Percentiles rank a stretch among this genome's conserved stretches.
Conservation (phyloP, 208 protist species). For the Trypanosomatidae sp. region DNA sequence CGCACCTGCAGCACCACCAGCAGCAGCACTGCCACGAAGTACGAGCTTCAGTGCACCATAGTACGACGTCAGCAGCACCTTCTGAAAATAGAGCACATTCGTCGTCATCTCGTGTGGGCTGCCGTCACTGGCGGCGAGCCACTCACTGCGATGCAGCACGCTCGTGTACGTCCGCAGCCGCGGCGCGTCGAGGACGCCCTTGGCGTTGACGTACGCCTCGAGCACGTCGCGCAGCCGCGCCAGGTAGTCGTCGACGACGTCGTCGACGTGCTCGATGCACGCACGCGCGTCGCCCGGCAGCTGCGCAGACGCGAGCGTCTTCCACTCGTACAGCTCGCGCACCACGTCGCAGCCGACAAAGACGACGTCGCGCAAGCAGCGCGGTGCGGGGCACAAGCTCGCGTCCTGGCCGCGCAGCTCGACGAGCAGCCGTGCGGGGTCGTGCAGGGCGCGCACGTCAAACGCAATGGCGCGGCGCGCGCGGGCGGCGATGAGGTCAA, state of each 20-base stretch:
- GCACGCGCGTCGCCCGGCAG: slow-evolving; percentile 48
- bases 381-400: slow-evolving; percentile 21
- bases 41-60: slow-evolving; percentile 64
- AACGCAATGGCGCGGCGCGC: slow-evolving; percentile 29
- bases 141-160: slow-evolving; percentile 35
- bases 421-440: slow-evolving; percentile 56
- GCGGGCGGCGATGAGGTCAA: slow-evolving; percentile 37
- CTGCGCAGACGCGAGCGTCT: slow-evolving; percentile 19
- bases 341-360: slow-evolving; percentile 68
- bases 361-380: slow-evolving; percentile 61
- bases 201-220: slow-evolving; percentile 38
- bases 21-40: slow-evolving; percentile 31
- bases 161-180: slow-evolving; percentile 25
- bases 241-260: slow-evolving; percentile 38
- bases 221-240: slow-evolving; percentile 40
- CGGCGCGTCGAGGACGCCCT: slow-evolving; percentile 29
- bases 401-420: slow-evolving; percentile 49
- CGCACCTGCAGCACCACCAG: too few relatives aligned
- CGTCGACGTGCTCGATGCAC: slow-evolving; percentile 60
- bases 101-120: slow-evolving; percentile 62
- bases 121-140: slow-evolving; percentile 63
- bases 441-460: slow-evolving; percentile 20
- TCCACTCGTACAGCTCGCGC: slow-evolving; percentile 76
- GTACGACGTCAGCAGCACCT: slow-evolving; percentile 58
- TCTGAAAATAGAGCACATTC: slow-evolving; percentile 72